Evolutionary conservation across 768 basidiomycete genomes (phyloP).

Genomic region (Boletellus sp.): DNA sequence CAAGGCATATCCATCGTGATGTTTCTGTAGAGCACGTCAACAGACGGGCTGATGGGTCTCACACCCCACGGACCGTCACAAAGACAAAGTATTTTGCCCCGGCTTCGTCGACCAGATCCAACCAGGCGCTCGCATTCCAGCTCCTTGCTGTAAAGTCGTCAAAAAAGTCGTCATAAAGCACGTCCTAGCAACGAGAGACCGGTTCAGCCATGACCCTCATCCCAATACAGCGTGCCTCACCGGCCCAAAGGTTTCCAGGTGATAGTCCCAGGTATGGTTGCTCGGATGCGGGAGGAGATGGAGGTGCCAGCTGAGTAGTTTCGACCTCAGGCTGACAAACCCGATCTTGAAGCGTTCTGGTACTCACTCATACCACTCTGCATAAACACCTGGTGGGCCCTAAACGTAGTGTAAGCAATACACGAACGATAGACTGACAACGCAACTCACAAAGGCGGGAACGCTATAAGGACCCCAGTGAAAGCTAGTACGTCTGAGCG

Average conservation of each 20-base stretch:
- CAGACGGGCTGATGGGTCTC: background rate
- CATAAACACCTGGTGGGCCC: constrained; percentile 40
- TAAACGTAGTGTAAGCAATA: constrained; percentile 14
- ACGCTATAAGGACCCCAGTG: constrained; percentile 50
- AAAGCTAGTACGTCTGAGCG: constrained; percentile 32
- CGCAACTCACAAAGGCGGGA: constrained; percentile 38
- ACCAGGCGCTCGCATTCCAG: constrained; percentile 54
- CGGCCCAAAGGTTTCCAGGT: constrained; percentile 45
- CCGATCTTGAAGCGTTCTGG: background rate
- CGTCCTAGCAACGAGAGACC: constrained; percentile 27
- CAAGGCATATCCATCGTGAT: constrained; percentile 57
- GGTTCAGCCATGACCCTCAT: background rate
- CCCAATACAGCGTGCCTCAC: constrained; percentile 21
- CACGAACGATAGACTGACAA: background rate
- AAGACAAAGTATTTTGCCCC: constrained; percentile 63
- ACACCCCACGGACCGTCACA: constrained; percentile 38
- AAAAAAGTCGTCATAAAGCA: constrained; percentile 59
- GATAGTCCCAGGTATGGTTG: constrained; percentile 46
- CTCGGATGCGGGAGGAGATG: constrained; percentile 35
- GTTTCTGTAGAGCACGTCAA: constrained; percentile 39
- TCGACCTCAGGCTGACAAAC: background rate
- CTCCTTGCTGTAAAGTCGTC: constrained; percentile 47
- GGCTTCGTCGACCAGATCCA: constrained; percentile 50
- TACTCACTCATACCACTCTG: constrained; percentile 57
- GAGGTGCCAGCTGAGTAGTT: constrained; percentile 34